These are phyloP conservation scores for Nothopassalora personata DNA, from an alignment of 2,329 filamentous ascomycete genomes.

Conservation along the genomic window DNA sequence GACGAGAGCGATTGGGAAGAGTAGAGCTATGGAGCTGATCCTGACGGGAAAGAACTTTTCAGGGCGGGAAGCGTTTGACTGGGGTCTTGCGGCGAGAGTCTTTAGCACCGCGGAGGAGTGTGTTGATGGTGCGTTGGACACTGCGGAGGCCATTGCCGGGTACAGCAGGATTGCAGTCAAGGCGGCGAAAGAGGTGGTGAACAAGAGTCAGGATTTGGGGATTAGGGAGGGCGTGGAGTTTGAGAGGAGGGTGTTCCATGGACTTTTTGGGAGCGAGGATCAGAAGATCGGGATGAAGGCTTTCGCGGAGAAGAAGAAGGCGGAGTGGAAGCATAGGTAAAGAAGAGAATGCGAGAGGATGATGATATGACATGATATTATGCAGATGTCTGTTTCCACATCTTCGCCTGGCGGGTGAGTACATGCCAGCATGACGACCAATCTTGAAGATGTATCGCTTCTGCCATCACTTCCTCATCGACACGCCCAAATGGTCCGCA, in stretches of 20 bases:
- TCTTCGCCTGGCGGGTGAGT: background rate
- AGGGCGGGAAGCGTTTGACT: constrained; percentile 77
- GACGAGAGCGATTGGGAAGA: constrained; percentile 63
- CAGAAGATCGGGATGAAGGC: constrained; percentile 94
- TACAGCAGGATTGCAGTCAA: constrained; percentile 83
- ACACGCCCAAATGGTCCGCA: constrained; percentile 30
- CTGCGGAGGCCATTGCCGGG: constrained; percentile 82
- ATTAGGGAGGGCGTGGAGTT: constrained; percentile 89
- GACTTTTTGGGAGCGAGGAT: constrained; percentile 86
- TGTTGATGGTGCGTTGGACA: constrained; percentile 73
- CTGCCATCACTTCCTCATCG: constrained; percentile 20
- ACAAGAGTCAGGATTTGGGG: constrained; percentile 91
- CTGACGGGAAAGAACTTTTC: constrained; percentile 79
- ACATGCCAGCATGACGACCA: background rate
- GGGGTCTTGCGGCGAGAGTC: constrained; percentile 80
- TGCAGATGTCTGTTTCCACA: background rate
- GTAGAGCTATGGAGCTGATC: constrained; percentile 85
- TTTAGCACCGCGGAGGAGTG: constrained; percentile 77
- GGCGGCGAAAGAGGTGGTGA: constrained; percentile 95
- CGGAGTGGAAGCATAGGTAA: constrained; percentile 74
- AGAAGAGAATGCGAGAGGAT: background rate
- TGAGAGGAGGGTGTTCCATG: constrained; percentile 89
- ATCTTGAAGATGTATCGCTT: background rate
- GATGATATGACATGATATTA: constrained; percentile 2
- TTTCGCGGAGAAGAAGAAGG: constrained; percentile 90